Conservation (phyloP, 2,329 filamentous ascomycete species). For the Biscogniauxia sp. region DNA sequence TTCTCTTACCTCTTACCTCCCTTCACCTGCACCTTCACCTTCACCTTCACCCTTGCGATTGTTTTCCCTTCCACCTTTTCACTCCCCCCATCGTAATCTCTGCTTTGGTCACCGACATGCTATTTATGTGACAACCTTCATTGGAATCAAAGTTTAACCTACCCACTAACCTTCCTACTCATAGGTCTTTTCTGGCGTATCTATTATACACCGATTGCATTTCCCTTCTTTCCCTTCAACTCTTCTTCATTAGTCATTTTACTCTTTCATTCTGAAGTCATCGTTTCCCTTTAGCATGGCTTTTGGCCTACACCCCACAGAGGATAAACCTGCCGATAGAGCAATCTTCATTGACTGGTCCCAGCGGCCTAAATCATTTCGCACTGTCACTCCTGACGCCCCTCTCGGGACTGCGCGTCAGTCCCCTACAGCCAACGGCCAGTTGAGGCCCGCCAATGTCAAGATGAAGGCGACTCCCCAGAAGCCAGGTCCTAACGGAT, state of each 20-base stretch:
- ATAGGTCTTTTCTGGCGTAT: neutral
- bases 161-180: neutral
- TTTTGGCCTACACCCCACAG: neutral
- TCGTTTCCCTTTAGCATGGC: neutral
- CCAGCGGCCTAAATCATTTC: neutral
- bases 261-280: neutral
- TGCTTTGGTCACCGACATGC: neutral
- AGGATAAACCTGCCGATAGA: neutral
- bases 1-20: neutral
- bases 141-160: neutral
- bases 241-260: neutral
- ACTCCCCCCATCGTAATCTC: neutral
- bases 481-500: conserved; percentile 20
- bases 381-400: neutral
- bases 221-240: neutral
- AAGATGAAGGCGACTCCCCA: conserved; percentile 20
- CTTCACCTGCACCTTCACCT: neutral
- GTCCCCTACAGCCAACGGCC: neutral
- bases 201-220: neutral
- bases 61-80: neutral
- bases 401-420: neutral
- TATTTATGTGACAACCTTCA: neutral
- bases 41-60: neutral
- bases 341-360: neutral
- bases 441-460: neutral